Evolutionary conservation across 139 green algal genomes (phyloP), one percentile per base, ranked within the genome.

Genomic region (Chlorella sp.): DNA sequence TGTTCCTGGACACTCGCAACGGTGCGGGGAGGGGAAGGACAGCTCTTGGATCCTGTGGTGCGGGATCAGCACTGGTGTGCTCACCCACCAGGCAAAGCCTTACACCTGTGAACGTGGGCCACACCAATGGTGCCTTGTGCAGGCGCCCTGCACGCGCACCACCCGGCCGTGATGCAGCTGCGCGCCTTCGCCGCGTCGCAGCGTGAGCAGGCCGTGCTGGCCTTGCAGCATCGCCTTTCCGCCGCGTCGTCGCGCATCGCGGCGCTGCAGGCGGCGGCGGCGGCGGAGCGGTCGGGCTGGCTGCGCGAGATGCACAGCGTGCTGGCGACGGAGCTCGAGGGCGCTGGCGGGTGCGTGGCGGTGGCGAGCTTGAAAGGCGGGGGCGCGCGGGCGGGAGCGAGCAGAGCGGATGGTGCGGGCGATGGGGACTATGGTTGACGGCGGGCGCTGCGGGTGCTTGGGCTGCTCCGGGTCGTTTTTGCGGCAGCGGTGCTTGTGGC

Each of bases 91-190:
- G n/a, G n/a, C n/a, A n/a, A n/a, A n/a, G n/a, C n/a, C n/a, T n/a
- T n/a, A n/a, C n/a, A n/a, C n/a, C n/a, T n/a, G n/a, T n/a, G n/a
- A n/a, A n/a, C n/a, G n/a, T n/a, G n/a, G n/a, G n/a, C n/a, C n/a
- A n/a, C n/a, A n/a, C n/a, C n/a, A n/a, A n/a, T n/a, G n/a, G n/a
- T n/a, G n/a, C n/a, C n/a, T n/a, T n/a, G 6, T n/a, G 14, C 61
- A 67, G 61, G 61, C 61, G 61, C 61, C 3, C 61, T 67, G 2
- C 61, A 67, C 29, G 61, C 61, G 3, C 61, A 67, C 61, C 61
- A 67, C 29, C 61, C 61, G 3, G 61, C 61, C 2, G 29, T 67
- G 61, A 6, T 67, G 27, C 61, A 67, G 61, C 29, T 67, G 61
- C 61, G 61, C 29, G 20, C 61, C 27, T 67, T 67, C 61, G 61